Conservation (phyloP, 805 yeast genomes). For the Wickerhamiella galacta region DNA sequence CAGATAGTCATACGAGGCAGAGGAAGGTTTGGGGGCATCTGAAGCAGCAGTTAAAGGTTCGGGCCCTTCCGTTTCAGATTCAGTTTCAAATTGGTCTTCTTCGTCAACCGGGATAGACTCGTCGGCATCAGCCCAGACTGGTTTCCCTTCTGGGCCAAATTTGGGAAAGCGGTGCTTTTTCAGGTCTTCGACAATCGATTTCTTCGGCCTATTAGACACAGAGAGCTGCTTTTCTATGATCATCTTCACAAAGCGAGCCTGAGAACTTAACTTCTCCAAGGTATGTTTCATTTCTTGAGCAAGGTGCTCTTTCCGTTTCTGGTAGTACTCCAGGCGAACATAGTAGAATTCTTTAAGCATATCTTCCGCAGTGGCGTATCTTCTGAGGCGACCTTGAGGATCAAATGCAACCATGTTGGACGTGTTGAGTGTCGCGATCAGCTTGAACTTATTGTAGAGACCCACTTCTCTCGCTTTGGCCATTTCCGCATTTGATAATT, state of each 20-base stretch:
- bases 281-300: slow-evolving; percentile 53
- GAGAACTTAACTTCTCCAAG: slow-evolving; percentile 56
- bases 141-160: slow-evolving; percentile 53
- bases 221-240: slow-evolving; percentile 60
- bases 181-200: slow-evolving; percentile 45
- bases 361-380: slow-evolving; percentile 57
- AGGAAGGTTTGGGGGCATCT: slow-evolving; percentile 28
- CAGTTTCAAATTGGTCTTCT: slow-evolving; percentile 26
- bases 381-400: slow-evolving; percentile 70
- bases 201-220: slow-evolving; percentile 61
- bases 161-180: slow-evolving; percentile 48
- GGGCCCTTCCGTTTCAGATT: slow-evolving; percentile 18
- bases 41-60: slow-evolving; percentile 16
- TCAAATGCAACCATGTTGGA: slow-evolving; percentile 95
- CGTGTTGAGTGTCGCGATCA: slow-evolving; percentile 48
- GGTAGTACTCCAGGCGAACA: slow-evolving; percentile 78
- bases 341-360: slow-evolving; percentile 72
- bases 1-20: slow-evolving; percentile 66
- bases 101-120: slow-evolving; percentile 22
- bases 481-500: slow-evolving; percentile 69
- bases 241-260: slow-evolving; percentile 81
- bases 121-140: slow-evolving; percentile 30
- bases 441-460: slow-evolving; percentile 66
- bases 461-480: slow-evolving; percentile 58
- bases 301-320: slow-evolving; percentile 72